Base-by-base conservation (phyloP, 2,329 filamentous ascomycete species). In the Acrocalymma vagum region DNA sequence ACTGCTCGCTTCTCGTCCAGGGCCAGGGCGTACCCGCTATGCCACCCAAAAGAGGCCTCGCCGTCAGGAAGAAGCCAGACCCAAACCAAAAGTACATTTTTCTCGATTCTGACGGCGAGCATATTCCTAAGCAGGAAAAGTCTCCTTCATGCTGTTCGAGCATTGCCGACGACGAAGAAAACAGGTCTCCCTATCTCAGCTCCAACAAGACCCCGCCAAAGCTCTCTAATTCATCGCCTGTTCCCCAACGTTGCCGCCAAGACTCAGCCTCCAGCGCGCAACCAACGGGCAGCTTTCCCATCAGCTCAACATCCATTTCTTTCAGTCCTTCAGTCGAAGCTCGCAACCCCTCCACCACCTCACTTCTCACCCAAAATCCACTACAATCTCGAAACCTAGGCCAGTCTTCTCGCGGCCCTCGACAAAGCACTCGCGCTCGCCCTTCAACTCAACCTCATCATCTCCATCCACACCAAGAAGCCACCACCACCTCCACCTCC, bases 31-130 rank as follows among this genome's bases (percentile, higher is more conserved):
- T 38, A 42, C 31, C 33, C 30, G 45, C 38, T 26, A 55, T 51
- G 46, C 53, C 59, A 49, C 51, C 49, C 28, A 52, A 45, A 31
- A 62, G 50, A 38, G 62, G 62, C 36, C 41, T 48, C 29, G 60
- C 60, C 36, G 51, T 40, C 29, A 48, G 52, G 38, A 62, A 50
- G 51, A 53, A 55, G 42, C 30, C 29, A n/a, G 31, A 42, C 23
- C 27, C 18, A 13, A 38, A 14, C 22, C 32, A 35, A 28, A 54
- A 42, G 32, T 50, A 56, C 24, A 37, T 46, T 6, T 48, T 30
- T 11, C 17, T 56, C 22, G 35, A 47, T 13, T 48, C 46, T 1
- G 41, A 48, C 23, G 18, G 40, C 29, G 42, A 58, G n/a, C n/a
- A n/a, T n/a, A n/a, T n/a, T n/a, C n/a, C n/a, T n/a, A n/a, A n/a